phyloP scores from a whole-genome alignment of 2,329 filamentous ascomycete genomes.

The Fusarium brevicatenulatum region DNA sequence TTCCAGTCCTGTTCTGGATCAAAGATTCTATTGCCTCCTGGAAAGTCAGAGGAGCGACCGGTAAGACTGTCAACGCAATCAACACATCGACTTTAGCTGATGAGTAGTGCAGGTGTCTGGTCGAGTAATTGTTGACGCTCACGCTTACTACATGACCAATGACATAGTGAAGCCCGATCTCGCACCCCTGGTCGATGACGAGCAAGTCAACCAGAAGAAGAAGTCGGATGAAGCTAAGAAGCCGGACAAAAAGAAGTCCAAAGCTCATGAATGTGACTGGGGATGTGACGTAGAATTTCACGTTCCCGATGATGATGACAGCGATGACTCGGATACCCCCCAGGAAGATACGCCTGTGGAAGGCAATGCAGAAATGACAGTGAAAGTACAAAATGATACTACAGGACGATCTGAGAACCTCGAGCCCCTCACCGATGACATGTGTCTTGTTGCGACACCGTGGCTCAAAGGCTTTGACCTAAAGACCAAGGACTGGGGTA shows the following conservation, averaged over 20 bases:
- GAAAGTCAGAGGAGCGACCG: constrained; percentile 41
- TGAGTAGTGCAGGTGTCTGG: constrained; percentile 31
- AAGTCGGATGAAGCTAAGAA: neutral
- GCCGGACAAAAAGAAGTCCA: neutral
- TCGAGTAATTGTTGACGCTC: constrained; percentile 49
- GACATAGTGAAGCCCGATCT: constrained; percentile 46
- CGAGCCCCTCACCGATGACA: constrained; percentile 46
- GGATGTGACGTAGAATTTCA: accelerated
- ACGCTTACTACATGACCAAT: constrained; percentile 49
- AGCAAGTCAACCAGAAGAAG: neutral
- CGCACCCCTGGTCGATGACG: neutral
- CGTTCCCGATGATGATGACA: neutral
- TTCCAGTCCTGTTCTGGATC: constrained; percentile 45
- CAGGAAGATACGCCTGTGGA: neutral
- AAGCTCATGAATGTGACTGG: neutral
- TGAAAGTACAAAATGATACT: neutral
- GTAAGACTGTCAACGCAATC: constrained; percentile 2
- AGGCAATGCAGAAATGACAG: constrained; percentile 2
- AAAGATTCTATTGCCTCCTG: constrained; percentile 43
- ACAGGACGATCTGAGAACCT: constrained; percentile 40
- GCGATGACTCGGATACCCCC: neutral
- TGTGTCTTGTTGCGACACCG: constrained; percentile 49
- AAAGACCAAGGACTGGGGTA: constrained; percentile 46
- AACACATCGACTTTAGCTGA: accelerated
- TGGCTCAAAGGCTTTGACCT: constrained; percentile 53